Conservation (phyloP, 257 asterid genomes). For the Scutellaria barbata region DNA sequence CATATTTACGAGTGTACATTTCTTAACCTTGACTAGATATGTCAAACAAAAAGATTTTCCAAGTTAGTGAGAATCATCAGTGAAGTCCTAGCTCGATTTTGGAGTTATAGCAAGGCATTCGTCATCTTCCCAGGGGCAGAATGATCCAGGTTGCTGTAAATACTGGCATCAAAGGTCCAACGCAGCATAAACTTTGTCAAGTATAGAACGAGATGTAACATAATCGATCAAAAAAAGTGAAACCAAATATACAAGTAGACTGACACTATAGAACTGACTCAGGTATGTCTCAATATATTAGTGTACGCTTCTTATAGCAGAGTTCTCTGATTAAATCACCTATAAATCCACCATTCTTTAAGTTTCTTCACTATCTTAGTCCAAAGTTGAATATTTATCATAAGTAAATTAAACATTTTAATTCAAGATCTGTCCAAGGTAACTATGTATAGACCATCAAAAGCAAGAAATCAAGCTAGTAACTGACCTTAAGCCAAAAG, state of each 20-base stretch:
- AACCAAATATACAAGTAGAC: no score
- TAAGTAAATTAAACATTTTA: no score
- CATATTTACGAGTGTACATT: slow-evolving; percentile 4
- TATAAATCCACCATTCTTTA: no score
- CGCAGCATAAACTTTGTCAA: neutral
- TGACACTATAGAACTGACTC: no score
- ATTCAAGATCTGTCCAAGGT: neutral
- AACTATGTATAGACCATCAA: neutral
- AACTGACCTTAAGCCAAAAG: slow-evolving; percentile 53
- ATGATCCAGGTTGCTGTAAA: slow-evolving; percentile 15
- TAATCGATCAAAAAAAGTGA: no score
- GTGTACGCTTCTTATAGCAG: no score
- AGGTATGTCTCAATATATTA: no score
- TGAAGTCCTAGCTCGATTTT: slow-evolving; percentile 4
- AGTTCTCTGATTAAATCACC: no score
- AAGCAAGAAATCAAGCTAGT: neutral
- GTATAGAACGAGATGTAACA: neutral
- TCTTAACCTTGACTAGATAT: neutral
- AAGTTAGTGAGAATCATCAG: neutral
- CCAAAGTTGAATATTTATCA: no score
- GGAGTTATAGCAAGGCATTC: slow-evolving; percentile 38
- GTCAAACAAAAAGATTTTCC: neutral
- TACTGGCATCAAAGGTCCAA: slow-evolving; percentile 21
- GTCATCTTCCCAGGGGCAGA: slow-evolving; percentile 41
- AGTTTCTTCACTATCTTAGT: no score